A percentile compares a stretch with the other conserved stretches of the same genome.
Conservation (phyloP, 345 rosid species). For the Corymbia maculata region DNA sequence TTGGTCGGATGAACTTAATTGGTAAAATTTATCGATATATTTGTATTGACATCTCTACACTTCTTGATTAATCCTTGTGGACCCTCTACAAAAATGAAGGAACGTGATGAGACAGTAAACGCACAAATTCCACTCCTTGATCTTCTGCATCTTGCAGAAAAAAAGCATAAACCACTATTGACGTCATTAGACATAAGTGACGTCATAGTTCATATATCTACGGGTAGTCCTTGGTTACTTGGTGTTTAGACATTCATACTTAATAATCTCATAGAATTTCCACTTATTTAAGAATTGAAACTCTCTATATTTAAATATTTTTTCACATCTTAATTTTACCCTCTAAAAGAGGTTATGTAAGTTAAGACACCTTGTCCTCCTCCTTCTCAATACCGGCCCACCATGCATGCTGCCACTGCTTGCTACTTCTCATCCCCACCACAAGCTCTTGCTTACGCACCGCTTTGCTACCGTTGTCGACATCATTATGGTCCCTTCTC, state of each 20-base stretch:
- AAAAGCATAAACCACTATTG: background rate
- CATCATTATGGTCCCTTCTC: background rate
- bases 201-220: no score
- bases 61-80: background rate
- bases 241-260: background rate
- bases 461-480: background rate
- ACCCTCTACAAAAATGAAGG: background rate
- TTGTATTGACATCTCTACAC: background rate
- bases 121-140: background rate
- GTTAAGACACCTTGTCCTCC: background rate
- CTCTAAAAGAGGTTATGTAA: background rate
- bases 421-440: background rate
- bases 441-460: background rate
- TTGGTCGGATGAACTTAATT: rapidly evolving
- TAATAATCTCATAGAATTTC: background rate
- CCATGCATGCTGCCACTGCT: background rate
- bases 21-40: background rate
- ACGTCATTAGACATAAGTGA: background rate
- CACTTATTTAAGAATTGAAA: background rate
- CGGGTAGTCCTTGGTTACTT: no score
- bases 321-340: background rate
- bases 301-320: background rate
- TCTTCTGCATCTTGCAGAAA: background rate
- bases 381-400: background rate
- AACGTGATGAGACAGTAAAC: background rate